Conservation (phyloP, 768 basidiomycete genomes). For the Holtermannia corniformis region DNA sequence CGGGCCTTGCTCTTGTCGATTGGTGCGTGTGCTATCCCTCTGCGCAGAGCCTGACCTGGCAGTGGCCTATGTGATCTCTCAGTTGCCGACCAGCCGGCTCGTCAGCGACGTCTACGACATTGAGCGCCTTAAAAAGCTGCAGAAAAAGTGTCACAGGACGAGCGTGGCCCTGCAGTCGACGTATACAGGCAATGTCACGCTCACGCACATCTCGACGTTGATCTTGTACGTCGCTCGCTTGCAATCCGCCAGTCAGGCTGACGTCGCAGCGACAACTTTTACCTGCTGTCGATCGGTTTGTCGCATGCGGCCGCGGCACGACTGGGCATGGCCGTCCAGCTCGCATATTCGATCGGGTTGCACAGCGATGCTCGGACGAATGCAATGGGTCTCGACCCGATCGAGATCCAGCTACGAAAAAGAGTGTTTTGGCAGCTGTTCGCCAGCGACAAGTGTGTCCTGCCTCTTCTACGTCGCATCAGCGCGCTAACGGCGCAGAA, state of each 20-base stretch:
- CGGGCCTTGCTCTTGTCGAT: constrained; percentile 31
- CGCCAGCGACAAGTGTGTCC: constrained; percentile 31
- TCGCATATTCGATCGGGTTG: constrained; percentile 32
- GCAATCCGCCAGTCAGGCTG: not conserved
- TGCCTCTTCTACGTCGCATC: not conserved
- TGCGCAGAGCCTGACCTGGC: not conserved
- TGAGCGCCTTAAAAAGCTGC: constrained; percentile 29
- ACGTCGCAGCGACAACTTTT: constrained; percentile 29
- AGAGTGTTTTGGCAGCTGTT: constrained; percentile 38
- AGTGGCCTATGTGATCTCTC: constrained; percentile 38
- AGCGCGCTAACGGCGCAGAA: constrained; percentile 11
- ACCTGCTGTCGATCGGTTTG: constrained; percentile 31
- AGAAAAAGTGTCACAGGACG: constrained; percentile 29
- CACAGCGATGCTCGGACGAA: constrained; percentile 28
- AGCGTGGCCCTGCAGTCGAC: constrained; percentile 26
- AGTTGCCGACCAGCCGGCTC: constrained; percentile 27
- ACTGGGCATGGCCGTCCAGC: constrained; percentile 31
- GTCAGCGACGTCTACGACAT: constrained; percentile 32
- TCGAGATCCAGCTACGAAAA: constrained; percentile 29
- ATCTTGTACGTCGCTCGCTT: constrained; percentile 23
- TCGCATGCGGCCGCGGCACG: constrained; percentile 29
- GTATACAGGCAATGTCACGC: constrained; percentile 29
- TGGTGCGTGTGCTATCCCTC: constrained; percentile 14
- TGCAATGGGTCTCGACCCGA: constrained; percentile 22
- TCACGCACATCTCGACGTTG: constrained; percentile 32